These are phyloP conservation scores for Carex pumila DNA, from an alignment of 176 grass and related monocot species.

Conservation along the genomic window DNA sequence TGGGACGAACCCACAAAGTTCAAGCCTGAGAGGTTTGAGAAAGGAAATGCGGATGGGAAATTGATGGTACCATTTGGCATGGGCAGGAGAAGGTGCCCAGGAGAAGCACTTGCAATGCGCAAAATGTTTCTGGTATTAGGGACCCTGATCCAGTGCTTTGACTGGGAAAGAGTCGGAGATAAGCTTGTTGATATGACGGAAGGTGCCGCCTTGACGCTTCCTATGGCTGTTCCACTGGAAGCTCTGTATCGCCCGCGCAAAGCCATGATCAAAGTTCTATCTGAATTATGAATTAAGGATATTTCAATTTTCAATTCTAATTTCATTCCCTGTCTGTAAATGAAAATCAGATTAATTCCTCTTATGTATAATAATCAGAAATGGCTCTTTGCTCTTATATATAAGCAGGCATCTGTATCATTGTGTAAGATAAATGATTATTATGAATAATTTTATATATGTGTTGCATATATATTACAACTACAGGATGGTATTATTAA, in stretches of 20 bases:
- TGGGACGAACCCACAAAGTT: constrained; percentile 15
- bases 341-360: neutral
- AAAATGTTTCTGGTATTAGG: constrained; percentile 19
- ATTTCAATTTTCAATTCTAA: neutral
- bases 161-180: constrained; percentile 5
- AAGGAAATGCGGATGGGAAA: neutral
- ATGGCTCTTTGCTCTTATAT: neutral
- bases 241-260: constrained; percentile 14
- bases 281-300: neutral
- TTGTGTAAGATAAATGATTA: neutral
- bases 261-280: constrained; percentile 18
- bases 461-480: neutral
- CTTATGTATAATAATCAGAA: neutral
- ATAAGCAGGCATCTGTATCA: neutral
- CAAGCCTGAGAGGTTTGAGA: constrained; percentile 32
- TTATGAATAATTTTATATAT: neutral
- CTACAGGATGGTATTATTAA: neutral
- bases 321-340: neutral
- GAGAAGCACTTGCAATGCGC: constrained; percentile 25
- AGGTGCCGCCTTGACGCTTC: constrained; percentile 17
- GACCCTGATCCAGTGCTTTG: constrained; percentile 33
- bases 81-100: constrained; percentile 20
- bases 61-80: constrained; percentile 34
- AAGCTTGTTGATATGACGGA: constrained; percentile 13
- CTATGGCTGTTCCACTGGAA: constrained; percentile 16